Base-by-base conservation (phyloP, 495 filamentous ascomycete genomes). In the Penicillium psychrofluorescens region DNA sequence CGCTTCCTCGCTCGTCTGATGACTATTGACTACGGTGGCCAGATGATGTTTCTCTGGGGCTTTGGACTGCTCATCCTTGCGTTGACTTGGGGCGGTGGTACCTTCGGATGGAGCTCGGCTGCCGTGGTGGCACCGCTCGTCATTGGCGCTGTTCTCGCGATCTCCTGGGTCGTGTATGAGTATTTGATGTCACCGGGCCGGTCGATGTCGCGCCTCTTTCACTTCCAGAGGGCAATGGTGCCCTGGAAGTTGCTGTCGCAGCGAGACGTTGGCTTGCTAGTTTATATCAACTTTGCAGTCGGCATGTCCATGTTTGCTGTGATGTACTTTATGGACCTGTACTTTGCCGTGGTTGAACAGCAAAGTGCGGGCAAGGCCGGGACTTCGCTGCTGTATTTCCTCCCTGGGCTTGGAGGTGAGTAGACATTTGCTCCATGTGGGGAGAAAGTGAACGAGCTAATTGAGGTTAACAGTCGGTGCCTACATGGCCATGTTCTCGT, bases 281-380 rank as follows among this genome's bases (percentile, higher is more conserved):
- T 72, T n/a, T 60, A 72, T 29, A 58, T 81, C 49, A 74, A 78
- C 56, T 73, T 79, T 38, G 53, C 67, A 8, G 64, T 69, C 2
- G 78, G 78, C 8, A 70, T 51, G 48, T 56, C 61, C 12, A 62
- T 72, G 52, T 74, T 70, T 50, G 64, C 68, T 10, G 68, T 80
- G 27, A 76, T 80, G 54, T 84, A 84, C 54, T 83, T 79, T 48
- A 71, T 81, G 50, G 70, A 71, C 29, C 56, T 80, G 9, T 84
- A 81, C 57, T 82, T 80, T 51, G 63, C 71, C 2, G 50, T 81
- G 8, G 78, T 79, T 1, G 55, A 72, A 52, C 64, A 59, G 16
- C 69, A 70, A 36, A 43, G 43, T 10, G 55, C 78, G 8, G 64
- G 66, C 12, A 51, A 66, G 13, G 71, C 79, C 0, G 80, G 78